Conservation (phyloP, 768 basidiomycete species). For the Russula sp. region DNA sequence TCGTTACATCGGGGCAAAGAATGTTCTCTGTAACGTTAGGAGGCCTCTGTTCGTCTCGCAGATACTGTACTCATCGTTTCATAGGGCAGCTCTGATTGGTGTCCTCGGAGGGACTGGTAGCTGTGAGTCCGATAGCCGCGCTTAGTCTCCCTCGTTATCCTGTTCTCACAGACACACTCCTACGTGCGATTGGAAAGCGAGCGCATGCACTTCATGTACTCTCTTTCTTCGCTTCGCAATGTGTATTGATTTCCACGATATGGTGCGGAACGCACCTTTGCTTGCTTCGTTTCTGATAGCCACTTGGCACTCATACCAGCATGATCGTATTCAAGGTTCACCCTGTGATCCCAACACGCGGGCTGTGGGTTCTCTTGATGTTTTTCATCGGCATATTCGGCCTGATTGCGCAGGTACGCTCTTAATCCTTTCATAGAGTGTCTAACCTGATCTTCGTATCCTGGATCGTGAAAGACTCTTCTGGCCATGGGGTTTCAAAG, state of each 20-base stretch:
- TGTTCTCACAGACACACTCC: conserved; percentile 42
- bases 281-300: not conserved
- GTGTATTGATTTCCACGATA: conserved; percentile 43
- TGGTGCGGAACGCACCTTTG: conserved; percentile 30
- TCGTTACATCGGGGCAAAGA: conserved; percentile 40
- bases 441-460: not conserved
- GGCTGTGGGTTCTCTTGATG: conserved; percentile 48
- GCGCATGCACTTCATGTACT: conserved; percentile 75
- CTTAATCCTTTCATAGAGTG: not conserved
- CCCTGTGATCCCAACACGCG: conserved; percentile 46
- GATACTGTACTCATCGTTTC: not conserved
- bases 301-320: conserved; percentile 33
- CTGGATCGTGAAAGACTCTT: conserved; percentile 40
- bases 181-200: conserved; percentile 69
- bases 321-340: conserved; percentile 44
- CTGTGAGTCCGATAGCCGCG: conserved; percentile 45
- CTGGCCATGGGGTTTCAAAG: conserved; percentile 61
- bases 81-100: conserved; percentile 60
- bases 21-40: conserved; percentile 59
- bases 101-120: conserved; percentile 65
- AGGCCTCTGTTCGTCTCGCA: not conserved
- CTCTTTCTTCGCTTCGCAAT: conserved; percentile 60
- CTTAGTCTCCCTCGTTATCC: not conserved
- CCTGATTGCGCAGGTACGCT: conserved; percentile 44
- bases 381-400: conserved; percentile 53